Conservation (phyloP, 2,329 filamentous ascomycete genomes). For the Lachnellula occidentalis region DNA sequence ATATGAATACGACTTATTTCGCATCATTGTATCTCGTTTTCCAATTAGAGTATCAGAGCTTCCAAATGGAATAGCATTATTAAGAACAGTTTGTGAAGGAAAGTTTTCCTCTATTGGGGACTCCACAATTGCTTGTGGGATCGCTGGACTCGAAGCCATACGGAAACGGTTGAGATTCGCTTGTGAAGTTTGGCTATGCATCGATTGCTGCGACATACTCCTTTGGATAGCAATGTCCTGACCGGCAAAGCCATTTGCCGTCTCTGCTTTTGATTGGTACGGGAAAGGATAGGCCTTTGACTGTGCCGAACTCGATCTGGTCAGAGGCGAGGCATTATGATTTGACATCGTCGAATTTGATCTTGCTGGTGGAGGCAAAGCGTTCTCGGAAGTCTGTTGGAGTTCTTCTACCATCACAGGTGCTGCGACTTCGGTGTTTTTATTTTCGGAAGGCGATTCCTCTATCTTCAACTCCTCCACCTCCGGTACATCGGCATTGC, state of each 20-base stretch:
- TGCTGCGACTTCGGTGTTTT: conserved; percentile 46
- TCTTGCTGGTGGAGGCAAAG: conserved; percentile 12
- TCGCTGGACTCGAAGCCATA: conserved; percentile 30
- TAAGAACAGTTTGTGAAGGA: conserved; percentile 11
- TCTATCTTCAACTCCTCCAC: conserved; percentile 53
- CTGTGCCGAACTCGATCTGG: conserved; percentile 16
- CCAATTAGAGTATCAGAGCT: conserved; percentile 44
- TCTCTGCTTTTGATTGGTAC: conserved; percentile 2
- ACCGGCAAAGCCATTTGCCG: background rate
- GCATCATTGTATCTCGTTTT: conserved; percentile 48
- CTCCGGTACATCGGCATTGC: conserved; percentile 67
- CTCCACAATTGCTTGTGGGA: conserved; percentile 31
- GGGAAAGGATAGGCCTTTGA: conserved; percentile 1
- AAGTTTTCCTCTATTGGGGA: conserved; percentile 32
- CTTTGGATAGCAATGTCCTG: conserved; percentile 9
- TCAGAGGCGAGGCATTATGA: conserved; percentile 2
- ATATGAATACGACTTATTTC: conserved; percentile 22
- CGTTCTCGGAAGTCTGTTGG: conserved; percentile 50
- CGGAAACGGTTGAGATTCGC: conserved; percentile 22
- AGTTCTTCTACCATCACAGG: conserved; percentile 61
- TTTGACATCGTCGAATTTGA: conserved; percentile 17
- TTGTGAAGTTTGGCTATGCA: conserved; percentile 1
- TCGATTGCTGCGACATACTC: conserved; percentile 12
- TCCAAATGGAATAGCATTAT: conserved; percentile 24
- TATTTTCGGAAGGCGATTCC: conserved; percentile 32